A percentile compares a stretch with the other conserved stretches of the same genome.
These are phyloP conservation scores for Xylaria arbuscula DNA, from an alignment of 2,329 filamentous ascomycete species.

Conservation along the genomic window DNA sequence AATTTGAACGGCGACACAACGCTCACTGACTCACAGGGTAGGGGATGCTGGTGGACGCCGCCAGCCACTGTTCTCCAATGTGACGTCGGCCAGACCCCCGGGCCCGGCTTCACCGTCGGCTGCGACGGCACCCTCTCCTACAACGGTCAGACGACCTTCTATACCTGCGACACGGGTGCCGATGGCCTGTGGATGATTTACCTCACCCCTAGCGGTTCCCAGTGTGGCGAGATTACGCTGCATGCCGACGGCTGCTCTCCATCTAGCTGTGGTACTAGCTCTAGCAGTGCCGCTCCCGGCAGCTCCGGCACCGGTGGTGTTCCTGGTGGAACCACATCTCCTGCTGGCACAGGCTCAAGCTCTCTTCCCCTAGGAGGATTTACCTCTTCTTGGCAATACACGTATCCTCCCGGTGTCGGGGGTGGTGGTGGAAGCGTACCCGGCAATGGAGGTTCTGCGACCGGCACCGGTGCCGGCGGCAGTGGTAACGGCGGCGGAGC, in stretches of 20 bases:
- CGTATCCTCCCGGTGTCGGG: neutral
- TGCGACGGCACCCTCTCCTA: constrained; percentile 63
- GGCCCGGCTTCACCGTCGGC: constrained; percentile 64
- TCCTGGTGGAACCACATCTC: too few species aligned
- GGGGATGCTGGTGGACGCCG: constrained; percentile 72
- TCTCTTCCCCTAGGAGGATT: constrained; percentile 1
- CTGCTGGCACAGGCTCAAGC: too few species aligned
- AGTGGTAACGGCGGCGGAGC: too few species aligned
- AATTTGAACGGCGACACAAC: constrained; percentile 61
- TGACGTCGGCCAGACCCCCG: constrained; percentile 65
- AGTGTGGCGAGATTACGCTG: constrained; percentile 62
- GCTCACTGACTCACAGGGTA: constrained; percentile 65
- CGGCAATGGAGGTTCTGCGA: too few species aligned
- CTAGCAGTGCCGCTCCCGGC: neutral
- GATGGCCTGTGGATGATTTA: constrained; percentile 67
- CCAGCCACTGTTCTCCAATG: constrained; percentile 70
- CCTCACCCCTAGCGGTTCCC: constrained; percentile 53
- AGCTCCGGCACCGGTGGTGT: neutral
- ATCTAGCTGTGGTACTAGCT: constrained; percentile 4
- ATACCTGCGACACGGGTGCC: constrained; percentile 66
- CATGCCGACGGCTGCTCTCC: constrained; percentile 53
- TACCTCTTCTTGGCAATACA: neutral
- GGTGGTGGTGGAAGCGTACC: neutral
- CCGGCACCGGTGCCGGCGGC: too few species aligned
- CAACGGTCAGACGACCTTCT: constrained; percentile 65